Base-by-base conservation (phyloP, 139 green algal species). In the Raphidocelis subcapitata region DNA sequence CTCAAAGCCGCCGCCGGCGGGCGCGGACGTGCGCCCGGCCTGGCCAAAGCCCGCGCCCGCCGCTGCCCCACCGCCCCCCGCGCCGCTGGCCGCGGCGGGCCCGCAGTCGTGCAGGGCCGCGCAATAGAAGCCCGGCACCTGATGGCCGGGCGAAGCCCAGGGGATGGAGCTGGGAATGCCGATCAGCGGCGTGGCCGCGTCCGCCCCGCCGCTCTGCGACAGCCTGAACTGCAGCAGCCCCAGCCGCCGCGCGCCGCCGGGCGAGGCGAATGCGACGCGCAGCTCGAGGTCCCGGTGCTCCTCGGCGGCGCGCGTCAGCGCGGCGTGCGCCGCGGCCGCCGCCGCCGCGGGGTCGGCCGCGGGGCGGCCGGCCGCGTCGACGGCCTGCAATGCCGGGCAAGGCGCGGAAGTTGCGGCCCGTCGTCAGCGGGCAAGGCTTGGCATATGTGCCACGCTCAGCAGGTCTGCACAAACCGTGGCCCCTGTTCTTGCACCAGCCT, bases 151-250 rank as follows among this genome's bases (percentile, higher is more conserved):
- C n/a, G n/a, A n/a, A 37, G 65, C 46, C 37, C 63, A 66, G 10
- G 63, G 44, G 18, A 89, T 64, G 54, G 83, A 84, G 63, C 64
- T 75, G 44, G 83, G 83, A 32, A 89, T 83, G 52, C 75, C 80
- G 41, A 85, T 79, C 46, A 78, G 55, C 8, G 47, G 59, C 66
- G 70, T 80, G n/a, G 70, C 23, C 14, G 47, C 23, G 46, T 80
- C 66, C 4, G 82, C 47, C 0, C 51, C 72, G 16, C 62, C 77
- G 61, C 36, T 83, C 72, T 73, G 63, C 3, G 84, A 80, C 54
- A 72, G 81, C 1, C 80, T 72, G 65, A 89, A 86, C 51, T 80
- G 61, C 20, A 84, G 31, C 28, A 36, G 78, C 20, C 44, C 44
- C n/a, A 52, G 41, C 41, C 12, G 8, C 41, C 12, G 41, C 41